phyloP scores from a whole-genome alignment of 768 basidiomycete species.

The Hypholoma sublateritium region DNA sequence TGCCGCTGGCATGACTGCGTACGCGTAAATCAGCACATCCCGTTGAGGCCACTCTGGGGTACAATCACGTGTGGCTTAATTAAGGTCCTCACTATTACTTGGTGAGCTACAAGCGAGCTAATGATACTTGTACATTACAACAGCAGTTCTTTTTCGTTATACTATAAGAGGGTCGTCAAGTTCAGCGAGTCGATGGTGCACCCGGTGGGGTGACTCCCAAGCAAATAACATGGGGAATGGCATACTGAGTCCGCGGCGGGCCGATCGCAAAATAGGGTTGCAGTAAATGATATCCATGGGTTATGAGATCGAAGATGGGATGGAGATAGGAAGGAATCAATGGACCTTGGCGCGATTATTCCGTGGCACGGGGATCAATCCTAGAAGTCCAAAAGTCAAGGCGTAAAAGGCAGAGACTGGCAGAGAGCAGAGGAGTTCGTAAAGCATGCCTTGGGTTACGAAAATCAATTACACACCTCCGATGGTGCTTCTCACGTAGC shows the following conservation, averaged over 20 bases:
- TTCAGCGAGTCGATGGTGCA: too few species aligned
- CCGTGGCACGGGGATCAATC: constrained; percentile 66
- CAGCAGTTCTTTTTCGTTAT: too few species aligned
- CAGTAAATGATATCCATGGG: not conserved
- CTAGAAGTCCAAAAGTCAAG: constrained; percentile 71
- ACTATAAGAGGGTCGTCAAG: too few species aligned
- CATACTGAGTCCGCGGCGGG: too few species aligned
- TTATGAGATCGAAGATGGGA: not conserved
- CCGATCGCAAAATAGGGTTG: not conserved
- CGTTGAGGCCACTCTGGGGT: not conserved
- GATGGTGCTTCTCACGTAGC: constrained; percentile 60
- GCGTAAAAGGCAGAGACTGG: constrained; percentile 71
- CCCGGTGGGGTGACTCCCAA: too few species aligned
- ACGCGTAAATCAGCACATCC: not conserved
- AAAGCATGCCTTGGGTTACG: not conserved
- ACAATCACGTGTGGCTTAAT: not conserved
- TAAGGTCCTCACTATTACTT: not conserved
- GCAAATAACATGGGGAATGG: too few species aligned
- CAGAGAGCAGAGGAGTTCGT: not conserved
- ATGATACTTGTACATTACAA: constrained; percentile 4
- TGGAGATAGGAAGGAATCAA: not conserved
- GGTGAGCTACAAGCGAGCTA: not conserved
- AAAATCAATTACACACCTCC: constrained; percentile 46
- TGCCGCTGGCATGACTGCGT: not conserved
- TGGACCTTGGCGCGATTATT: constrained; percentile 26